phyloP scores from a whole-genome alignment of 2,329 filamentous ascomycete genomes.

The Diaporthe eres region DNA sequence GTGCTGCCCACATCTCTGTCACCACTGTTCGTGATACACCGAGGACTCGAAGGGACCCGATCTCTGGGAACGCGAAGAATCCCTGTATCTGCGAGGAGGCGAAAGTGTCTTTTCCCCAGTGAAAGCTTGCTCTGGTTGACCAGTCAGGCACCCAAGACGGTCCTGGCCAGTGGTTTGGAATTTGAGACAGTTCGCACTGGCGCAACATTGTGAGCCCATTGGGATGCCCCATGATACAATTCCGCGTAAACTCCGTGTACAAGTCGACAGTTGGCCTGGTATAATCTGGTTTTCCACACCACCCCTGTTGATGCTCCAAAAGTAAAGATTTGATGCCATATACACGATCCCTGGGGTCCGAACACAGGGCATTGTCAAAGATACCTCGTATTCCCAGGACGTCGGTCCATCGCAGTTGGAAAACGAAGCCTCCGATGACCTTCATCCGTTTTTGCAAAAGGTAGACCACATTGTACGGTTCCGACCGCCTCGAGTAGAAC shows the following conservation, averaged over 20 bases:
- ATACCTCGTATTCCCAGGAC: background rate
- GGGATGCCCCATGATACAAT: background rate
- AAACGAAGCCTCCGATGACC: background rate
- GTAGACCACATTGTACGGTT: background rate
- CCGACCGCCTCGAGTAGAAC: background rate
- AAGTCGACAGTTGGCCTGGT: background rate
- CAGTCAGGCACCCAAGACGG: slow-evolving; percentile 5
- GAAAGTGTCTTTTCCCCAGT: background rate
- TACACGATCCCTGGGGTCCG: background rate
- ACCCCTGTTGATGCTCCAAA: background rate
- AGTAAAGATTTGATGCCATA: background rate
- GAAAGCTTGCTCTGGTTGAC: background rate
- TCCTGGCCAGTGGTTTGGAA: background rate
- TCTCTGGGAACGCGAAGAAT: background rate
- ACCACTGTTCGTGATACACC: background rate
- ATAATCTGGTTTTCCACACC: background rate
- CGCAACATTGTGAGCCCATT: background rate
- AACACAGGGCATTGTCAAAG: background rate
- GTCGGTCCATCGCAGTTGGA: background rate
- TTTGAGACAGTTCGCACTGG: background rate
- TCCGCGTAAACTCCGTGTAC: background rate
- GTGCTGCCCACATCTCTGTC: background rate
- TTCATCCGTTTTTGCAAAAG: background rate
- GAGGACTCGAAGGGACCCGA: background rate
- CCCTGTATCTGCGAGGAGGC: background rate